Conservation (phyloP, 495 filamentous ascomycete species). For the Glutinoglossum americanum region DNA sequence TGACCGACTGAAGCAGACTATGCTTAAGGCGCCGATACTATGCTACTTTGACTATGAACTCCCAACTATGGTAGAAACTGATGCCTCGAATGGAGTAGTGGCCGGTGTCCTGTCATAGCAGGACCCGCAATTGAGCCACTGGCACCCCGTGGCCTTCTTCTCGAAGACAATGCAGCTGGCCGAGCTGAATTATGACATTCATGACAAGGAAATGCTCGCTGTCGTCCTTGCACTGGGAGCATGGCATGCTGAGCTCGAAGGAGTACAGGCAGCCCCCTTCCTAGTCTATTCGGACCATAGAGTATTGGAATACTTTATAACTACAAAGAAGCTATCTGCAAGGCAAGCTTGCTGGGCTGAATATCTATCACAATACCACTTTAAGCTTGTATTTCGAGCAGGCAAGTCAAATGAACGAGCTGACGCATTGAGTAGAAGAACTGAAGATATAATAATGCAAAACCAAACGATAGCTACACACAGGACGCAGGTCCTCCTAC, state of each 20-base stretch:
- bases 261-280: background rate
- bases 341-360: conserved; percentile 5
- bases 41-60: conserved; percentile 4
- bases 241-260: background rate
- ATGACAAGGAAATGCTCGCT: background rate
- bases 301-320: background rate
- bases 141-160: background rate
- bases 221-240: background rate
- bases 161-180: background rate
- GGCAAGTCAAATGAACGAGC: background rate
- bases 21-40: conserved; percentile 6
- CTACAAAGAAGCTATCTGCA: conserved; percentile 1
- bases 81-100: conserved; percentile 8
- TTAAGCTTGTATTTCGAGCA: background rate
- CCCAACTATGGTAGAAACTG: conserved; percentile 11
- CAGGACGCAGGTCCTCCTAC: too few species aligned
- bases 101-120: background rate
- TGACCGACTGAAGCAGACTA: background rate
- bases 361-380: background rate
- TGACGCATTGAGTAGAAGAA: background rate
- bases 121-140: background rate
- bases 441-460: background rate
- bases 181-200: background rate
- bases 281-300: background rate
- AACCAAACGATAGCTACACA: background rate